Evolutionary conservation across 2,329 filamentous ascomycete genomes (phyloP).

Genomic region (Stachybotrys echinatus): DNA sequence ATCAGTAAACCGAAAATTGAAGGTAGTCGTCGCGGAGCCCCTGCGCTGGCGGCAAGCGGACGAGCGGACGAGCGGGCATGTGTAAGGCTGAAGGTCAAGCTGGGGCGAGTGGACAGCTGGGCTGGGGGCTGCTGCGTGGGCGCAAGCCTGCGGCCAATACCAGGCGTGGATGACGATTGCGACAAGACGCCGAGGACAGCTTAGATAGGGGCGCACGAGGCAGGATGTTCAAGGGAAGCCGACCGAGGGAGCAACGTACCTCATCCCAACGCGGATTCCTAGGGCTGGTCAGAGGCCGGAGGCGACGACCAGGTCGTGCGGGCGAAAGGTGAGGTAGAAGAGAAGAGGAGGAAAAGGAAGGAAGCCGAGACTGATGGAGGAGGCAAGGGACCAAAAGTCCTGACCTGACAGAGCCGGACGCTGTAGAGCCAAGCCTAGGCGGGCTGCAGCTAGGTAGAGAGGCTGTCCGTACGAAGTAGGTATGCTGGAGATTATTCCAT

Average conservation of each 20-base stretch:
- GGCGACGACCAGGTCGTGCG: background rate
- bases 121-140: background rate
- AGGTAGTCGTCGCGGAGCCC: slow-evolving; percentile 6
- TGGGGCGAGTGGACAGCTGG: background rate
- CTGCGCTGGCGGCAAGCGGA: slow-evolving; percentile 9
- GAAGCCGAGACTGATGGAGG: background rate
- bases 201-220: background rate
- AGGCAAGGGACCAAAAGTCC: background rate
- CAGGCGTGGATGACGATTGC: background rate
- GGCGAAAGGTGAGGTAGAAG: background rate
- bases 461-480: background rate
- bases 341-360: background rate
- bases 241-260: background rate
- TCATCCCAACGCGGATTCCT: background rate
- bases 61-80: slow-evolving; percentile 4
- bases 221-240: background rate
- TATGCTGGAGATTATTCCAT: background rate
- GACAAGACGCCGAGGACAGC: background rate
- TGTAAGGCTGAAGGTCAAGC: background rate
- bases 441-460: background rate
- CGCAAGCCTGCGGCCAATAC: background rate
- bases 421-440: background rate
- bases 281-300: background rate
- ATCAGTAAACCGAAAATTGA: slow-evolving; percentile 15
- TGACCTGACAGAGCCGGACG: background rate